Base-by-base conservation (phyloP, 495 filamentous ascomycete genomes). In the Daldinia grandis region DNA sequence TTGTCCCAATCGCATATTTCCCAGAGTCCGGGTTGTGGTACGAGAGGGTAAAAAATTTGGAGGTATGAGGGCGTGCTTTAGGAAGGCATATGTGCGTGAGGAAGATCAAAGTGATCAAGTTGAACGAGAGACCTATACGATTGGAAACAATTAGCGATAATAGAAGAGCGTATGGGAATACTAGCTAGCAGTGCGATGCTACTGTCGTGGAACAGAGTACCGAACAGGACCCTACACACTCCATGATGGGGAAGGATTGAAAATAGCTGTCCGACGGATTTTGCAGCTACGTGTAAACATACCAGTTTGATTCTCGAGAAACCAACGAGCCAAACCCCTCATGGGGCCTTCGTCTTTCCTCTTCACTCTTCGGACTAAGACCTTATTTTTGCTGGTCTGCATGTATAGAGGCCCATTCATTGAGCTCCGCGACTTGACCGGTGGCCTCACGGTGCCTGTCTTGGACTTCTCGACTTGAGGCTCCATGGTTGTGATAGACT, bases 1-100 rank as follows among this genome's bases (percentile, higher is more conserved):
- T 88, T 78, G 85, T 84, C 56, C 95, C 95, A 66, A 89, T 85
- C 4, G 86, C 84, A 78, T 97, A 98, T 33, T 85, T 78, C 17
- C 86, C 89, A 2, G 88, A 84, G 7, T 81, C 69, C 5, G 87
- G 81, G 70, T 94, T 89, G 79, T 91, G 89, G 80, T 98, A 95
- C 19, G 92, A 93, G 57, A 98, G 84, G 63, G 87, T 85, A 80
- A 95, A 94, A 81, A 96, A 97, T 61, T 93, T 95, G 64, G 87
- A 83, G 40, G 93, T 95, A 72, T 90, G 87, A n/a, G 86, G 81
- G 61, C 92, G 87, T 24, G 92, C 89, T 57, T 88, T 88, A 38
- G 94, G 94, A 79, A 95, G 91, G 66, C 86, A 88, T 64, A 92
- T 81, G 82, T 97, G 93, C 64, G 90, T 87, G 66, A 95, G 85